Percentiles rank a stretch among this genome's conserved stretches.
phyloP scores from a whole-genome alignment of 495 filamentous ascomycete genomes.

The Sporormia fimetaria region DNA sequence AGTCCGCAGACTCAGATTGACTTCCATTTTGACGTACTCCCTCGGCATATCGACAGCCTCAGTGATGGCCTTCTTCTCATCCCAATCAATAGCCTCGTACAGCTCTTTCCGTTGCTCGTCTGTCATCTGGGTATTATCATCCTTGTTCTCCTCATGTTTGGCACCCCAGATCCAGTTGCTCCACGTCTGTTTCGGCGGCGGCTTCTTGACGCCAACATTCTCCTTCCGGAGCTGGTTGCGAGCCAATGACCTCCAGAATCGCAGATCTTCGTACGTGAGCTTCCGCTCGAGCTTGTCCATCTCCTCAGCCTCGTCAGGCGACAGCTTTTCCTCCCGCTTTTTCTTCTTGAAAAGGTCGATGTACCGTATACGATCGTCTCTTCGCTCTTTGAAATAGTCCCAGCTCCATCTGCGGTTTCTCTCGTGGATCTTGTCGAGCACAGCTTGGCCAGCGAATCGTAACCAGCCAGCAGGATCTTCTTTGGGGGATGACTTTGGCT shows the following conservation, averaged over 20 bases:
- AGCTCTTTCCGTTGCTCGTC: conserved; percentile 94
- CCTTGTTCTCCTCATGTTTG: conserved; percentile 46
- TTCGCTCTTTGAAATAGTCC: conserved; percentile 82
- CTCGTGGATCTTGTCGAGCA: conserved; percentile 88
- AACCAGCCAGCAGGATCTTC: conserved; percentile 90
- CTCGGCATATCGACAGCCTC: conserved; percentile 80
- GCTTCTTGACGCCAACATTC: conserved; percentile 69
- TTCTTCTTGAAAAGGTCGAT: conserved; percentile 90
- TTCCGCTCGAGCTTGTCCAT: conserved; percentile 73
- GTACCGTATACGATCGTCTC: conserved; percentile 81
- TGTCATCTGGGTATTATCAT: conserved; percentile 69
- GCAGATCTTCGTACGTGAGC: conserved; percentile 84
- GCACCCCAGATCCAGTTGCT: conserved; percentile 66
- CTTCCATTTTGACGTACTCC: conserved; percentile 82
- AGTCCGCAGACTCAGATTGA: conserved; percentile 78
- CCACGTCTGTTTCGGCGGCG: conserved; percentile 66
- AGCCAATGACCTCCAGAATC: conserved; percentile 91
- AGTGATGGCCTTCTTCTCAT: conserved; percentile 82
- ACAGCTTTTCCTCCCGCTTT: conserved; percentile 66
- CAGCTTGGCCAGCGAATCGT: conserved; percentile 73
- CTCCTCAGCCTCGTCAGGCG: conserved; percentile 56
- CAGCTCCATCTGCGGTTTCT: conserved; percentile 83
- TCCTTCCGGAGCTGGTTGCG: conserved; percentile 92
- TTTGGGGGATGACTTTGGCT: conserved; percentile 75
- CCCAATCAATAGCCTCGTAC: conserved; percentile 95